phyloP scores from a whole-genome alignment of 495 filamentous ascomycete genomes.

The Aspergillus haitiensis region DNA sequence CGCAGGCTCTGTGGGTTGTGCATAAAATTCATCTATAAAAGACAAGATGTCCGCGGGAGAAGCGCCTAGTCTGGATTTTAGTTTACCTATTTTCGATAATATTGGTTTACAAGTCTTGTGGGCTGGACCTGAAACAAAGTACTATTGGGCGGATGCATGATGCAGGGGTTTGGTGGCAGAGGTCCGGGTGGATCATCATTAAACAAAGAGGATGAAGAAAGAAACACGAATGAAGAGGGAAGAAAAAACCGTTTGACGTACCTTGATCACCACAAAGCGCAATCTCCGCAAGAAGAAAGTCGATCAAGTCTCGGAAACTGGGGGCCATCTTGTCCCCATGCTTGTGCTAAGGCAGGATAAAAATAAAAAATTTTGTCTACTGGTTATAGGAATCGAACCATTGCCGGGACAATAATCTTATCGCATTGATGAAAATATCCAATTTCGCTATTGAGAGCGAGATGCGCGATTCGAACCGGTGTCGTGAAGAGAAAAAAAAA shows the following conservation, averaged over 20 bases:
- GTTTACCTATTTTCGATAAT: not conserved
- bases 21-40: slow-evolving; percentile 43
- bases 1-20: slow-evolving; percentile 25
- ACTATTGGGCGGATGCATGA: slow-evolving; percentile 16
- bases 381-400: slow-evolving; percentile 1
- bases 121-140: not conserved
- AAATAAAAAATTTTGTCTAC: not conserved
- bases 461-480: slow-evolving; percentile 42
- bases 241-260: slow-evolving; percentile 46
- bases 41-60: slow-evolving; percentile 40
- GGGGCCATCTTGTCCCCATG: slow-evolving; percentile 55
- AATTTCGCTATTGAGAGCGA: slow-evolving; percentile 18
- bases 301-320: slow-evolving; percentile 68
- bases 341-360: slow-evolving; percentile 1
- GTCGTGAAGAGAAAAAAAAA: slow-evolving; percentile 22
- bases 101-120: not conserved
- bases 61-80: slow-evolving; percentile 36
- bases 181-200: slow-evolving; percentile 9
- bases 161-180: slow-evolving; percentile 13
- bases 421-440: slow-evolving; percentile 3
- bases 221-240: not conserved
- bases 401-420: slow-evolving; percentile 16
- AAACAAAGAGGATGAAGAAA: not conserved
- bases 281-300: slow-evolving; percentile 70
- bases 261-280: slow-evolving; percentile 67